These are phyloP conservation scores for Penicillium sp. DNA, from an alignment of 2,329 filamentous ascomycete species.

Conservation along the genomic window DNA sequence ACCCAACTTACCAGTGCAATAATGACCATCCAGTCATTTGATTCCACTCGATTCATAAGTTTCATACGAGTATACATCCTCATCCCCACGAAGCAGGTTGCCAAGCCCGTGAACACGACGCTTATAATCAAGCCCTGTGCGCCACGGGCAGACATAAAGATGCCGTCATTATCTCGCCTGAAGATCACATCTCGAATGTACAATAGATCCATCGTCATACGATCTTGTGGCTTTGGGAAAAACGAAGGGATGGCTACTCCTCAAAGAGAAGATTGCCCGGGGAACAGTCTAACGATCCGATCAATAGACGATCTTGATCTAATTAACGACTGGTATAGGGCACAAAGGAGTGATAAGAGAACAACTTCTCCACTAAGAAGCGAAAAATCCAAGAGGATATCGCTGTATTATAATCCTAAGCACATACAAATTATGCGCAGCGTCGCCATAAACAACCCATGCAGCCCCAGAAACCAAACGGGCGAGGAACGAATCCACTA, in stretches of 20 bases:
- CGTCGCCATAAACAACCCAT: conserved; percentile 13
- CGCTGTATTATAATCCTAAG: conserved; percentile 10
- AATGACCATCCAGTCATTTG: conserved; percentile 41
- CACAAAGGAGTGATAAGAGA: conserved; percentile 8
- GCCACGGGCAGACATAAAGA: conserved; percentile 29
- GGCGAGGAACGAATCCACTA: conserved; percentile 18
- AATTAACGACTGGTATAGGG: background rate
- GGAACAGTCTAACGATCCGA: background rate
- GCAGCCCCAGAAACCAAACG: conserved; percentile 14
- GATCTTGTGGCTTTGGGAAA: background rate
- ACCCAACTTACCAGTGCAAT: conserved; percentile 31
- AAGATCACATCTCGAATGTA: conserved; percentile 19
- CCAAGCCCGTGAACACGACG: conserved; percentile 34
- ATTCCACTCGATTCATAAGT: conserved; percentile 35
- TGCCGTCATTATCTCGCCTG: conserved; percentile 16
- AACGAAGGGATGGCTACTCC: background rate
- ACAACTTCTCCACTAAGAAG: conserved; percentile 1
- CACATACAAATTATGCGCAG: background rate
- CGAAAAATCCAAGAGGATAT: background rate
- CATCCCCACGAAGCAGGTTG: conserved; percentile 30
- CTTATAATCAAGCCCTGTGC: conserved; percentile 30
- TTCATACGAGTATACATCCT: conserved; percentile 36
- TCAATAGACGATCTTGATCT: background rate
- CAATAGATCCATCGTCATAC: conserved; percentile 17
- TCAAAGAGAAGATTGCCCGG: background rate